These are phyloP conservation scores for Backusella tarrabulga DNA, from an alignment of 192 early-diverging fungal species.

Conservation along the genomic window DNA sequence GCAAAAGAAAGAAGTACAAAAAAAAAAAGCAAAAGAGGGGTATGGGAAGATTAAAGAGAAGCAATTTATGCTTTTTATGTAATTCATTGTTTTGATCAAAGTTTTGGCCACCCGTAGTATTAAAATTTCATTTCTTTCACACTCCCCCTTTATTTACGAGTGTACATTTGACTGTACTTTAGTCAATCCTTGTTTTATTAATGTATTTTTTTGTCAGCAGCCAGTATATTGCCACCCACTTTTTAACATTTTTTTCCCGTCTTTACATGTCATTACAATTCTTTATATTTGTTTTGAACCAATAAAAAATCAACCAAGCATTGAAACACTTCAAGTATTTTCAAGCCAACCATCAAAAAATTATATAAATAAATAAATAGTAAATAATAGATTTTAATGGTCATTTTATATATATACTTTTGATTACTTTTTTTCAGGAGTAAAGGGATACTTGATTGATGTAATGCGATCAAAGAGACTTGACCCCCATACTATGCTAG, in stretches of 20 bases:
- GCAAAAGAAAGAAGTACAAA: neutral
- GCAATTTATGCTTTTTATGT: neutral
- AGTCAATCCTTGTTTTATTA: neutral
- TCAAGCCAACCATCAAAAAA: neutral
- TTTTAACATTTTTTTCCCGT: neutral
- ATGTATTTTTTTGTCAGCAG: neutral
- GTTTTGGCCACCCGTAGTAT: neutral
- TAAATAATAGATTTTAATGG: neutral
- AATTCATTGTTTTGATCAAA: neutral
- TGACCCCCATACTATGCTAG: neutral
- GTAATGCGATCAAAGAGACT: neutral
- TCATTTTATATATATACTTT: neutral
- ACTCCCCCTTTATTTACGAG: neutral
- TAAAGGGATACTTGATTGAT: neutral
- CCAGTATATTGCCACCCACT: no score
- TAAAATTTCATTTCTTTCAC: neutral
- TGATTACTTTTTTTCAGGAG: neutral
- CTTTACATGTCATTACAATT: neutral
- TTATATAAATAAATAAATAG: neutral
- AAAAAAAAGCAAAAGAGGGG: no score
- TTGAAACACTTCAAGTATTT: neutral
- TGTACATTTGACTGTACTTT: neutral
- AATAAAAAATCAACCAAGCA: neutral
- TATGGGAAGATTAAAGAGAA: neutral
- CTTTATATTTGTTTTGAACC: neutral